These are phyloP conservation scores for Craterostigma plantagineum DNA, from an alignment of 257 asterid genomes.

Conservation along the genomic window DNA sequence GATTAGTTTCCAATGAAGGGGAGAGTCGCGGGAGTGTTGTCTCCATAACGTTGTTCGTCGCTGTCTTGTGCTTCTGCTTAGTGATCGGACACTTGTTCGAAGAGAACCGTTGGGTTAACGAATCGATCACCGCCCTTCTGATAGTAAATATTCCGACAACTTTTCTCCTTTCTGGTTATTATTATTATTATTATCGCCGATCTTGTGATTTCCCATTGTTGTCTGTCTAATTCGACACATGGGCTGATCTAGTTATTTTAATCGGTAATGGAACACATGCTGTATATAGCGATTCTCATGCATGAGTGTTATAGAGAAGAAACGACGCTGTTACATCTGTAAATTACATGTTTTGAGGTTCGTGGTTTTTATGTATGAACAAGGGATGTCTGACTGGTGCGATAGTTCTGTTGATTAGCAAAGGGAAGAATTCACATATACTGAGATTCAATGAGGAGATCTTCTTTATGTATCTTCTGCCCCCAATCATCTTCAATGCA, in stretches of 20 bases:
- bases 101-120: slow-evolving; percentile 32
- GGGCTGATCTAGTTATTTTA: background rate
- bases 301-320: background rate
- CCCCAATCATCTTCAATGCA: slow-evolving; percentile 87
- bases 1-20: slow-evolving; percentile 13
- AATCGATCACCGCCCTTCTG: slow-evolving; percentile 29
- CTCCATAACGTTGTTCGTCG: slow-evolving; percentile 30
- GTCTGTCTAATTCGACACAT: background rate
- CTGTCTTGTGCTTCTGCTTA: slow-evolving; percentile 25
- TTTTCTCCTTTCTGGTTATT: too few species aligned
- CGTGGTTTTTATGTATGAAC: background rate
- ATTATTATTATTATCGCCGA: too few species aligned
- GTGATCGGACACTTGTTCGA: slow-evolving; percentile 30
- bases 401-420: slow-evolving; percentile 48
- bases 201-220: background rate
- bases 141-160: slow-evolving; percentile 13
- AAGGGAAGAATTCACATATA: slow-evolving; percentile 68
- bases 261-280: too few species aligned
- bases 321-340: background rate
- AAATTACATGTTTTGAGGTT: background rate
- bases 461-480: slow-evolving; percentile 84
- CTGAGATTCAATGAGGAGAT: slow-evolving; percentile 72
- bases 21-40: slow-evolving; percentile 23
- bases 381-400: slow-evolving; percentile 60
- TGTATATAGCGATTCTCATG: too few species aligned